Evolutionary conservation across 805 yeast genomes (phyloP), one percentile per base, ranked within the genome.

Genomic region (Candida anglica): DNA sequence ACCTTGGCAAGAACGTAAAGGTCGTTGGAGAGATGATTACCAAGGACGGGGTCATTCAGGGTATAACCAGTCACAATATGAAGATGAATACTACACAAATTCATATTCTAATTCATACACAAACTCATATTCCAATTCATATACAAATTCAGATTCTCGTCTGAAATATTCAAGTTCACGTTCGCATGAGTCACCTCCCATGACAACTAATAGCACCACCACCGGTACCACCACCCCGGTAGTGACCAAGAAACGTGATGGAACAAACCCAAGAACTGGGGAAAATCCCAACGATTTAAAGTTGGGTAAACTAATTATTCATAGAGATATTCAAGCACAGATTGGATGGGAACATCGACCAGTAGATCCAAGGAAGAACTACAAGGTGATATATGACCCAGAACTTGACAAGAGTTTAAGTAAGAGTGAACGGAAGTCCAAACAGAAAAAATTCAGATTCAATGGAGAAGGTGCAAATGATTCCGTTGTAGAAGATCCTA

Each of bases 341-440:
- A 17, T 44, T 14, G 35, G 44, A 9, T 41, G 35, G 17, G 15
- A 37, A 7, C 27, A 37, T n/a, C 38, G 38, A 3, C 15, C 15
- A 19, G 28, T 34, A 4, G 53, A 55, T 33, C 25, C 36, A 3
- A 34, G 40, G 33, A 66, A 61, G 34, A 57, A 60, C 33, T 69
- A 63, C 46, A 67, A 58, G 39, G 73, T 77, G 0, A 41, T 62
- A 2, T 76, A 74, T 44, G 86, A 79, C 44, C 71, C 71, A 1
- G 71, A 65, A 34, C 43, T 60, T 19, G 71, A 66, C 43, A 50
- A 52, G 37, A 24, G 53, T 3, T 44, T 66, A n/a, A 37, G 48
- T 15, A 64, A 62, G 35, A 35, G 42, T 5, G 69, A 64, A 21
- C 43, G 50, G 26, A 63, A 60, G 40, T 11, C 44, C 3, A 56